Percentiles rank a stretch among this genome's conserved stretches.
Conservation (phyloP, 306 rosid species). For the Inga leiocalycina region DNA sequence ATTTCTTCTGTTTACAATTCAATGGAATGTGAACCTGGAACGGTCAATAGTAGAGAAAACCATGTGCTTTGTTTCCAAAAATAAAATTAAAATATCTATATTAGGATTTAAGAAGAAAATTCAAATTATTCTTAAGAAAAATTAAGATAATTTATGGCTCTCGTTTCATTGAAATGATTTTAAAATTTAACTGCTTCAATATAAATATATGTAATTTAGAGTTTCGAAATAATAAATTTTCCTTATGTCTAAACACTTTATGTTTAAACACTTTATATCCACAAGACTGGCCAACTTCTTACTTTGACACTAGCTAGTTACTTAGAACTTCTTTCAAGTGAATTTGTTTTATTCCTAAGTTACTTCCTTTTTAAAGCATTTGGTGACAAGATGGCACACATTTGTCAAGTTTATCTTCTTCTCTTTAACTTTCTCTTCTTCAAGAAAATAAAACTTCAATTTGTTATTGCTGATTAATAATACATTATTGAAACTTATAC, state of each 20-base stretch:
- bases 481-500: not conserved
- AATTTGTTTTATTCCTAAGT: constrained; percentile 43
- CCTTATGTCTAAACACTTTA: not conserved
- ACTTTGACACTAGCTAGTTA: not conserved
- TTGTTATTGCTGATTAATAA: not conserved
- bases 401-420: not conserved
- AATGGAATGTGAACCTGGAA: not conserved
- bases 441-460: not conserved
- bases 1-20: too few species aligned
- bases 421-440: not conserved
- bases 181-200: not conserved
- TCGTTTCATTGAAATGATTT: not conserved
- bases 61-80: too few species aligned
- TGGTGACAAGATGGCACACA: constrained; percentile 33
- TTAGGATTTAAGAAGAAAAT: too few species aligned
- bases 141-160: not conserved
- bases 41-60: not conserved
- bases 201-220: not conserved
- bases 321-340: not conserved
- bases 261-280: not conserved
- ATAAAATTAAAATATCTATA: too few species aligned
- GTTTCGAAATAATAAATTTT: not conserved
- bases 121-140: too few species aligned
- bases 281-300: constrained; percentile 33
- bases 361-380: constrained; percentile 44